These are phyloP conservation scores for Leucosporidium creatinivorum DNA, from an alignment of 768 basidiomycete genomes.

Conservation along the genomic window DNA sequence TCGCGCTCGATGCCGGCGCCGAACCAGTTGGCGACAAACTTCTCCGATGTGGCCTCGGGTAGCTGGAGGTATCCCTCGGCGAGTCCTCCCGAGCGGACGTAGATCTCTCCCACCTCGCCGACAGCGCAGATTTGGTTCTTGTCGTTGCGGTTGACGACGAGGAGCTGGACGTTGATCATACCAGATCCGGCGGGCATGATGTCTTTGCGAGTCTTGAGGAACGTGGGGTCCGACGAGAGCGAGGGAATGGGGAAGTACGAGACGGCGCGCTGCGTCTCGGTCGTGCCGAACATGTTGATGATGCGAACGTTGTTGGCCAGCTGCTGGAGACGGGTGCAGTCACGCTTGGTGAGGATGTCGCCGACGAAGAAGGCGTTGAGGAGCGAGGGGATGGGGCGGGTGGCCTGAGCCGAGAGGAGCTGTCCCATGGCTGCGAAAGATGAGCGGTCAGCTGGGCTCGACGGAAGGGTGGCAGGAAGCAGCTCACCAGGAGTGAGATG, in stretches of 20 bases:
- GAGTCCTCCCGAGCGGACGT: constrained; percentile 89
- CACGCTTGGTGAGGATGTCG: constrained; percentile 96
- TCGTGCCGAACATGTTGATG: constrained; percentile 99
- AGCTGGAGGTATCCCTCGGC: constrained; percentile 87
- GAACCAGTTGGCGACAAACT: constrained; percentile 96
- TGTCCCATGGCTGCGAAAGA: constrained; percentile 76
- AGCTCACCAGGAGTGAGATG: constrained; percentile 71
- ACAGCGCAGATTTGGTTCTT: constrained; percentile 77
- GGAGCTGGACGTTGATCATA: constrained; percentile 94
- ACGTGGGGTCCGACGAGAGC: constrained; percentile 72
- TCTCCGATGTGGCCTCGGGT: constrained; percentile 68
- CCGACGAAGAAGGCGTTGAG: constrained; percentile 95
- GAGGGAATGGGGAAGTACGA: constrained; percentile 92
- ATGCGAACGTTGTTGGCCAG: constrained; percentile 87
- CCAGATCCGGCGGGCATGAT: constrained; percentile 96
- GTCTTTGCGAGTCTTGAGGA: constrained; percentile 89
- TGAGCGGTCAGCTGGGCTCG: not conserved
- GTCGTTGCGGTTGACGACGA: constrained; percentile 88
- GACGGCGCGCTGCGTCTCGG: constrained; percentile 97
- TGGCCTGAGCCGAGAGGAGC: constrained; percentile 81
- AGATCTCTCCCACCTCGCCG: constrained; percentile 97
- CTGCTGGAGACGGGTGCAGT: constrained; percentile 86
- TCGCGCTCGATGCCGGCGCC: constrained; percentile 48
- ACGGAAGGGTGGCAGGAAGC: not conserved
- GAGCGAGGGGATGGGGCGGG: constrained; percentile 73